Evolutionary conservation across 257 asterid species (phyloP), one percentile per base, ranked within the genome.

Genomic region (Solanum chiquidenum): DNA sequence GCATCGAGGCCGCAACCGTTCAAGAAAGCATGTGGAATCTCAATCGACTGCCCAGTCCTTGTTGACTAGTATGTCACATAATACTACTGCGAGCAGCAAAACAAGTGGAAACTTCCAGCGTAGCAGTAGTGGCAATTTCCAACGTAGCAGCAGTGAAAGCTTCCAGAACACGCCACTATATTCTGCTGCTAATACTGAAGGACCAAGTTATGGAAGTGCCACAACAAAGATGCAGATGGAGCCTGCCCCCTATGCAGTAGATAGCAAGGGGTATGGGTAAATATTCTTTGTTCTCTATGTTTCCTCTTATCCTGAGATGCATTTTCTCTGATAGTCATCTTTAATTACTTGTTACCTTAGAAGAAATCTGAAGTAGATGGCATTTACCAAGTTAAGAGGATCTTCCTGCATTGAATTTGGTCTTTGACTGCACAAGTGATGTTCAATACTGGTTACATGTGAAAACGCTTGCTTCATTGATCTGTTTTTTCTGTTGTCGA

Each of bases 171-270:
- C 92, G 91, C 94, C 98, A 1, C 87, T 91, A 87, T 94, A 92
- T 88, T 91, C 98, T 84, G 93, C 86, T 88, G 91, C 86, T 86
- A 88, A 88, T 89, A 90, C 98, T 1, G 97, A 94, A 82, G 92
- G 90, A 72, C 90, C 91, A 35, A 91, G 93, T 88, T 94, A 92
- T n/a, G 97, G 95, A 88, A 94, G 91, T 89, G 89, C 84, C 75
- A 89, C 73, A 68, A 90, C 93, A n/a, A 95, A 94, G 94, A 90
- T 91, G 92, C 98, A 93, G 93, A 93, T 94, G 91, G 99, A 96
- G 88, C 95, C 98, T 79, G 84, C 76, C 69, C 83, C 95, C 16
- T 96, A 93, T 66, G 95, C 95, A 77, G 90, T 89, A 23, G 94
- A 92, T 75, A 90, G 87, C 90, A 94, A 93, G 91, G 98, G 93